phyloP scores from a whole-genome alignment of 495 filamentous ascomycete species.

The Aspergillus cristatus region DNA sequence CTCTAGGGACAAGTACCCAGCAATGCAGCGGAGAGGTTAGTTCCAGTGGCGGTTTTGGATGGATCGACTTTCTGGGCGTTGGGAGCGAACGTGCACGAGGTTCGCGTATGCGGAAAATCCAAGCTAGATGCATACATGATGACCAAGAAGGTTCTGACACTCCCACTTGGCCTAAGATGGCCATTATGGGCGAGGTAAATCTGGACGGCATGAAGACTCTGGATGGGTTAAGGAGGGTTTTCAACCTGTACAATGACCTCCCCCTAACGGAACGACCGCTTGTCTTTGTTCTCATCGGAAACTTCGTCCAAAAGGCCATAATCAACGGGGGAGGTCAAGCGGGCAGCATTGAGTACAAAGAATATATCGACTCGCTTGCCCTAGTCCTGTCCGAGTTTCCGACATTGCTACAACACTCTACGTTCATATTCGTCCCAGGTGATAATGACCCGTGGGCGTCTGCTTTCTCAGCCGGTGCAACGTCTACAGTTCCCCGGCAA shows the following conservation, averaged over 20 bases:
- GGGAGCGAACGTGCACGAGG: conserved; percentile 85
- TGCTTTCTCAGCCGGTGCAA: conserved; percentile 74
- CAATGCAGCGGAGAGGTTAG: conserved; percentile 41
- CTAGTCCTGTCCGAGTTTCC: conserved; percentile 78
- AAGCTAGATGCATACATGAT: conserved; percentile 32
- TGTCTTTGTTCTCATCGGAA: conserved; percentile 71
- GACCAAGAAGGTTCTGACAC: conserved; percentile 18
- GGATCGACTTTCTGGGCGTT: conserved; percentile 90
- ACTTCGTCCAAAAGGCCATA: conserved; percentile 67
- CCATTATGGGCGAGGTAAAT: conserved; percentile 72
- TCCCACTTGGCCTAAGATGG: conserved; percentile 42
- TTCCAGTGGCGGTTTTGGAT: conserved; percentile 77
- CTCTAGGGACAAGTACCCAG: conserved; percentile 59
- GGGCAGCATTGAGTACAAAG: conserved; percentile 86
- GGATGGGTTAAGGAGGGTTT: conserved; percentile 66
- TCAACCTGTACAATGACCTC: conserved; percentile 52
- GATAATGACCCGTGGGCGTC: conserved; percentile 94
- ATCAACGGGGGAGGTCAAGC: conserved; percentile 55
- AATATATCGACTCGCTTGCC: conserved; percentile 82
- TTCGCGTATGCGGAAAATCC: conserved; percentile 68
- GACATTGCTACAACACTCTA: conserved; percentile 64
- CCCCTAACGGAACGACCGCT: conserved; percentile 52
- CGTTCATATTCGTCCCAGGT: conserved; percentile 87
- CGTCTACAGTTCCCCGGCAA: conserved; percentile 62
- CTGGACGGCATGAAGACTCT: conserved; percentile 73